Percentiles rank a stretch among this genome's conserved stretches.
Conservation (phyloP, 75 land plant genomes). For the Picea sitchensis region DNA sequence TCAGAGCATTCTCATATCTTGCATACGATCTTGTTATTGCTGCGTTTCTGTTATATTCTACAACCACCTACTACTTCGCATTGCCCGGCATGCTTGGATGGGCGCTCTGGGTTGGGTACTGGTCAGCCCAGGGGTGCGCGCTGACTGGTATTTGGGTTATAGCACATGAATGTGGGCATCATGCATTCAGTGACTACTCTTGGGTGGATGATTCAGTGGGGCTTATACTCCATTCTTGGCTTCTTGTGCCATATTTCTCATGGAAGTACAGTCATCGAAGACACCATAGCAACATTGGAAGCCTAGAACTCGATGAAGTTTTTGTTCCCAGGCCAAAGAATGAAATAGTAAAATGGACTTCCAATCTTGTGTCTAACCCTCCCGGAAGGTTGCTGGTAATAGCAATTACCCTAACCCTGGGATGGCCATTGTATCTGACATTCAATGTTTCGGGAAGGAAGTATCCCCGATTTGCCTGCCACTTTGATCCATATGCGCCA, state of each 20-base stretch:
- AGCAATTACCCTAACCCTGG: conserved; percentile 39
- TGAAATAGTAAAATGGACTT: conserved; percentile 18
- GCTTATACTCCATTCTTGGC: conserved; percentile 27
- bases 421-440: conserved; percentile 59
- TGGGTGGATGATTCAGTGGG: conserved; percentile 41
- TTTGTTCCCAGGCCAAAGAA: conserved; percentile 50
- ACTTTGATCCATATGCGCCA: conserved; percentile 25
- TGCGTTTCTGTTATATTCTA: conserved; percentile 17
- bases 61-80: conserved; percentile 23
- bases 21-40: conserved; percentile 37
- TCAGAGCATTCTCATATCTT: conserved; percentile 49
- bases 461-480: conserved; percentile 45
- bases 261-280: conserved; percentile 48
- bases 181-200: conserved; percentile 54
- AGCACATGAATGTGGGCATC: conserved; percentile 68
- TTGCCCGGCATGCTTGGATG: conserved; percentile 17
- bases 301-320: conserved; percentile 40
- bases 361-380: conserved; percentile 53
- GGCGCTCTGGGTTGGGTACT: conserved; percentile 53
- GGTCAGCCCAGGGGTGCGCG: conserved; percentile 52
- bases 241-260: conserved; percentile 47
- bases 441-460: conserved; percentile 58
- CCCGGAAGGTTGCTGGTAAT: conserved; percentile 43
- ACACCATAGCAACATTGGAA: conserved; percentile 43
- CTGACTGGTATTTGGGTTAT: conserved; percentile 77